Base-by-base conservation (phyloP, 805 yeast species). In the Teunomyces gatunensis region DNA sequence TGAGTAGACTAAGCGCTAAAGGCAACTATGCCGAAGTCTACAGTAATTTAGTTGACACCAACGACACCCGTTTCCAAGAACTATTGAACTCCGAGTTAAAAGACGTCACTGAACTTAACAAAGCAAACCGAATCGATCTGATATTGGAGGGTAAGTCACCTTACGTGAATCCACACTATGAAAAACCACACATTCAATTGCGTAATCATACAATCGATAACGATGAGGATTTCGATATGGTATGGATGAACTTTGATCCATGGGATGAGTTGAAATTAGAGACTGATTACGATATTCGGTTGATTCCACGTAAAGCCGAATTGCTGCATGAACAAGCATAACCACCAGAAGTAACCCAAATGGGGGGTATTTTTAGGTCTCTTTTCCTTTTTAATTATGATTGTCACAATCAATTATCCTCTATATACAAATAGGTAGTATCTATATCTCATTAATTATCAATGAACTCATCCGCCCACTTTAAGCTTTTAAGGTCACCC, bases 241-340 rank as follows among this genome's bases (percentile, higher is more conserved):
- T 68, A 23, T 73, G 78, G 78, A 51, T 60, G 13, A 66, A 67
- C 47, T 71, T 73, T 46, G 77, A 73, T 45, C 78, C 78, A 1
- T 73, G 78, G 78, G 72, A 68, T 20, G 78, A 72, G 53, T 55
- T 73, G 52, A 64, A 63, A 48, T 45, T 59, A 29, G 77, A 73
- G 44, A 68, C 73, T 2, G 67, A 64, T 34, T 68, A 58, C 47
- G 75, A 71, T 37, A 67, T 73, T 18, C 56, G 76, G 27, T 56
- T 72, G 43, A 65, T 73, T 23, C 75, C 76, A 6, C 54, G 56
- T 21, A 55, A 57, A 56, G 41, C 32, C 11, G 33, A 43, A 17
- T n/a, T 39, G 28, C 30, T 39, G 15, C 25, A 39, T 12, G 18
- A 23, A 23, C 28, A 39, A 17, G 42, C 28, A 13, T 29, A 32